A percentile compares a stretch with the other conserved stretches of the same genome.
phyloP scores from a whole-genome alignment of 768 basidiomycete genomes.

The Leccinum longicurvipes region DNA sequence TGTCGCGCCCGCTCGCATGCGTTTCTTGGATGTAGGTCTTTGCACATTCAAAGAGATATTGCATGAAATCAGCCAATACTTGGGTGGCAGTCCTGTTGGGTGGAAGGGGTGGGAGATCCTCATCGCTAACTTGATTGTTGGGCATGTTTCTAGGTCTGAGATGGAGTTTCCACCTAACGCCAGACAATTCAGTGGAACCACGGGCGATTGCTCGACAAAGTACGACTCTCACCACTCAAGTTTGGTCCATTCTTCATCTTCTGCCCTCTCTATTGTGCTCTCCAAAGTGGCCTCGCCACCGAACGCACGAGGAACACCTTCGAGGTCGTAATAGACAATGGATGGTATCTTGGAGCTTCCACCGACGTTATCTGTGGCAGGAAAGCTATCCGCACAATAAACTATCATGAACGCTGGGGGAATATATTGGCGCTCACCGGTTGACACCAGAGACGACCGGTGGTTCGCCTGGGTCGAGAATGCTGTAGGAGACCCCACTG shows the following conservation, averaged over 20 bases:
- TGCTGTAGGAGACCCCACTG: slow-evolving; percentile 46
- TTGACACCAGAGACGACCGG: slow-evolving; percentile 20
- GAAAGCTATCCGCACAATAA: slow-evolving; percentile 37
- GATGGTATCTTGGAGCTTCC: slow-evolving; percentile 51
- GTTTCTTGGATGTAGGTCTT: slow-evolving; percentile 43
- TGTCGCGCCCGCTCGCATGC: slow-evolving; percentile 37
- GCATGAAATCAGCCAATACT: slow-evolving; percentile 48
- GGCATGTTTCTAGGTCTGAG: slow-evolving; percentile 27
- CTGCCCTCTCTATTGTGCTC: slow-evolving; percentile 36
- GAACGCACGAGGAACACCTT: slow-evolving; percentile 38
- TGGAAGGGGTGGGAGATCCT: slow-evolving; percentile 43
- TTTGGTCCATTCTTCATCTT: slow-evolving; percentile 33
- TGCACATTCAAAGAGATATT: slow-evolving; percentile 44
- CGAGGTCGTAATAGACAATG: slow-evolving; percentile 43
- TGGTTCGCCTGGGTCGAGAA: slow-evolving; percentile 30
- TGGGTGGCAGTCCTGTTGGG: slow-evolving; percentile 39
- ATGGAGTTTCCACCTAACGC: slow-evolving; percentile 35
- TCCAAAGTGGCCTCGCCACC: slow-evolving; percentile 46
- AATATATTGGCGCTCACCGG: slow-evolving; percentile 15
- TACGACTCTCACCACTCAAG: slow-evolving; percentile 28
- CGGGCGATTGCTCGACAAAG: background rate
- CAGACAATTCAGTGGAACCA: slow-evolving; percentile 3
- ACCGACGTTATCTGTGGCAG: slow-evolving; percentile 43
- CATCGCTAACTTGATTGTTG: slow-evolving; percentile 23
- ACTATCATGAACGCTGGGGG: background rate